Percentiles rank a stretch among this genome's conserved stretches.
phyloP scores from a whole-genome alignment of 495 filamentous ascomycete species.

The Recurvomyces mirabilis region DNA sequence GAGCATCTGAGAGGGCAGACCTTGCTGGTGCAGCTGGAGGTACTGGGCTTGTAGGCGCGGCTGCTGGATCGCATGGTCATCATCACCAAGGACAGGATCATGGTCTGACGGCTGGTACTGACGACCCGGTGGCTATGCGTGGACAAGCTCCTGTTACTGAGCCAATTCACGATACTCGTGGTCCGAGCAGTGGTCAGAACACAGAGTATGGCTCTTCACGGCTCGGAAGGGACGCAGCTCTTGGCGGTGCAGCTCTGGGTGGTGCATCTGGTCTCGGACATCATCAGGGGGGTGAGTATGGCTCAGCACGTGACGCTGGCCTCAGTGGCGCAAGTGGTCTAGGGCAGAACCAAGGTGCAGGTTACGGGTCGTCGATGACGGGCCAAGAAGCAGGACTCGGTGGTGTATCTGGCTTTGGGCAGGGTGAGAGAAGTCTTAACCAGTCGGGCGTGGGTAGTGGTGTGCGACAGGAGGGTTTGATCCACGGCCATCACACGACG shows the following conservation, averaged over 20 bases:
- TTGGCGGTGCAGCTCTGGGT: too few relatives aligned
- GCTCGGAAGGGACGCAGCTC: too few relatives aligned
- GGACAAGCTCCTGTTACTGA: not conserved
- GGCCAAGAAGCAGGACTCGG: too few relatives aligned
- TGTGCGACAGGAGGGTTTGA: not conserved
- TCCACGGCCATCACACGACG: conserved; percentile 7
- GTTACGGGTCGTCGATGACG: not conserved
- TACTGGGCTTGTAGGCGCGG: not conserved
- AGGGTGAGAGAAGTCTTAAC: not conserved
- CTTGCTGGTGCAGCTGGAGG: not conserved
- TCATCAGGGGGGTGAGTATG: too few relatives aligned
- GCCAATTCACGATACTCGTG: not conserved
- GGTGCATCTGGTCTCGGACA: too few relatives aligned
- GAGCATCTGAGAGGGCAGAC: not conserved
- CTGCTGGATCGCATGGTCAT: not conserved
- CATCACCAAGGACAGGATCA: too few relatives aligned
- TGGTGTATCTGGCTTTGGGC: not conserved
- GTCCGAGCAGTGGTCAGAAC: too few relatives aligned
- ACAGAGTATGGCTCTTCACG: too few relatives aligned
- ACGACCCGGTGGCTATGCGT: not conserved
- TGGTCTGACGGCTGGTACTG: not conserved
- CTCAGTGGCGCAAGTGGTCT: too few relatives aligned
- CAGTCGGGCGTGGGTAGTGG: not conserved
- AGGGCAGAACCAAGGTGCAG: not conserved
- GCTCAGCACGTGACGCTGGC: too few relatives aligned